Conservation (phyloP, 2,329 filamentous ascomycete species). For the Mycosphaerella arachidis region DNA sequence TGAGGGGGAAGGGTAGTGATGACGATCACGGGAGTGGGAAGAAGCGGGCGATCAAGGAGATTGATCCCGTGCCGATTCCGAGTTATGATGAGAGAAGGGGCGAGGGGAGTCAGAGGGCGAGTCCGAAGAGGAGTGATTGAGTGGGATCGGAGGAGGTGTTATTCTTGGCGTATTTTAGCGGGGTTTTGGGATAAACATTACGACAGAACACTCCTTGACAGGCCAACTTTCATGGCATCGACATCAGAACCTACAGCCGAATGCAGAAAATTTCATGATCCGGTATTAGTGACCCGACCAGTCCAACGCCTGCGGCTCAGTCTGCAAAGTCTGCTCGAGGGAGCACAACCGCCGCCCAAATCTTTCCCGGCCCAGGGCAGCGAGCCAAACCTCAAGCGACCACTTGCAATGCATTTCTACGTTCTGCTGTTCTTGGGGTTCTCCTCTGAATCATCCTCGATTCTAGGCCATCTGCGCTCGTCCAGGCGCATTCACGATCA, state of each 20-base stretch:
- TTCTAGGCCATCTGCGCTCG: too few species aligned
- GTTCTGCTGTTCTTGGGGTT: too few species aligned
- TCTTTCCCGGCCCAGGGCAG: too few species aligned
- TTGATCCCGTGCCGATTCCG: conserved; percentile 5
- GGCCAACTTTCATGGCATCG: neutral
- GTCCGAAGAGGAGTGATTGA: conserved; percentile 3
- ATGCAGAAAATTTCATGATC: too few species aligned
- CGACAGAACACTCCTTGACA: neutral
- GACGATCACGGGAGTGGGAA: neutral
- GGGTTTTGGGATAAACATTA: neutral
- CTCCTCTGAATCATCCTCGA: too few species aligned
- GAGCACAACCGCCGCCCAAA: too few species aligned
- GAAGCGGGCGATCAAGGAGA: neutral
- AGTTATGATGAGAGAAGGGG: conserved; percentile 4
- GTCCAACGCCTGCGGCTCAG: too few species aligned
- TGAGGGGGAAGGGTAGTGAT: neutral
- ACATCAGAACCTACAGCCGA: neutral
- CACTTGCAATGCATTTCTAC: too few species aligned
- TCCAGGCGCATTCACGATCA: too few species aligned
- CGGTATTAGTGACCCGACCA: too few species aligned
- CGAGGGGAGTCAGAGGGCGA: conserved; percentile 2
- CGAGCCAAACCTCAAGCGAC: too few species aligned
- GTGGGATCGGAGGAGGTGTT: neutral
- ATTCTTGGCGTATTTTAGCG: neutral
- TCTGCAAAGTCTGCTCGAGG: too few species aligned